Percentiles rank a stretch among this genome's conserved stretches.
phyloP scores from a whole-genome alignment of 495 filamentous ascomycete species.

The Amniculicola lignicola region DNA sequence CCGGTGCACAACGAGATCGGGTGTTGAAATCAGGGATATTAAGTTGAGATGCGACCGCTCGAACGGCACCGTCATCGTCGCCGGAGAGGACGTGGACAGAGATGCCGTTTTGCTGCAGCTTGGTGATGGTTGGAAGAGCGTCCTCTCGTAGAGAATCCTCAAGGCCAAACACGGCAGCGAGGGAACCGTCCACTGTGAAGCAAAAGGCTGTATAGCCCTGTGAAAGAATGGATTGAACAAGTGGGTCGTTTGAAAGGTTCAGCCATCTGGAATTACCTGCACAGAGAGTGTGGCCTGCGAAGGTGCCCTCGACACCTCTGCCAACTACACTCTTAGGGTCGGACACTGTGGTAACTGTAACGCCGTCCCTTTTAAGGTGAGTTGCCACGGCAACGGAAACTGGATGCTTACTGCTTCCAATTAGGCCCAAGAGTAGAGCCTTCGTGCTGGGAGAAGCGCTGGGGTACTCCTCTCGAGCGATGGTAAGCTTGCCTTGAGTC shows the following conservation, averaged over 20 bases:
- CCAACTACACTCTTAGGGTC: constrained; percentile 52
- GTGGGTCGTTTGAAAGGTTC: constrained; percentile 33
- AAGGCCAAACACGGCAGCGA: constrained; percentile 60
- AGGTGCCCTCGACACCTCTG: constrained; percentile 48
- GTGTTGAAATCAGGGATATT: constrained; percentile 51
- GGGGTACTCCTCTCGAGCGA: constrained; percentile 1
- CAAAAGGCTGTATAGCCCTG: constrained; percentile 59
- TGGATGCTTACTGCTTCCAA: constrained; percentile 59
- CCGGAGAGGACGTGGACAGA: constrained; percentile 63
- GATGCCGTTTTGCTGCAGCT: constrained; percentile 55
- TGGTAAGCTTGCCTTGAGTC: constrained; percentile 42
- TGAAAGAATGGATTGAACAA: constrained; percentile 46
- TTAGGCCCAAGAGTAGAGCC: constrained; percentile 47
- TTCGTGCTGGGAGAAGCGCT: neutral
- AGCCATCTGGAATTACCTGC: constrained; percentile 68
- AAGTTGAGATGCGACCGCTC: constrained; percentile 50
- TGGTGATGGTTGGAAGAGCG: constrained; percentile 47
- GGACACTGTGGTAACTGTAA: constrained; percentile 37
- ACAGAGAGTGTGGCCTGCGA: constrained; percentile 42
- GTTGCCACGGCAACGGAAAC: constrained; percentile 58
- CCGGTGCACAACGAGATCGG: constrained; percentile 53
- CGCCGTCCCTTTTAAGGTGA: constrained; percentile 46
- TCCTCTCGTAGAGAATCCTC: constrained; percentile 59
- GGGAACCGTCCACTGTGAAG: constrained; percentile 50
- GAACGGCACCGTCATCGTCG: constrained; percentile 61